Conservation (phyloP, 305 asterid genomes). For the Coffea humblotiana region DNA sequence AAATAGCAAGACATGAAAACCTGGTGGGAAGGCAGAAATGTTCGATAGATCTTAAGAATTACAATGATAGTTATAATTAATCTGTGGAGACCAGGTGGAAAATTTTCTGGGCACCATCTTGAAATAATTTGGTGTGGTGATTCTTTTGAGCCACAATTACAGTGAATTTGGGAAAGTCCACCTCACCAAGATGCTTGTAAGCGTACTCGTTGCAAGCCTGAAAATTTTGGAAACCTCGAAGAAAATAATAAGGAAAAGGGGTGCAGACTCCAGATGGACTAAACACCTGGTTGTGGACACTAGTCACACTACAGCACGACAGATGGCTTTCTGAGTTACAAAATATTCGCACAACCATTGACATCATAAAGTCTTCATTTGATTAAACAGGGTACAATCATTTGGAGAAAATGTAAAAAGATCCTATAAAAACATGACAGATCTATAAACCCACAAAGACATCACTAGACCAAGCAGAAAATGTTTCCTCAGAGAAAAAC, state of each 20-base stretch:
- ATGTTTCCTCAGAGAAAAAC: neutral
- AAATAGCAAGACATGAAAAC: neutral
- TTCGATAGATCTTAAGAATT: neutral
- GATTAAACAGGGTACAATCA: too few species aligned
- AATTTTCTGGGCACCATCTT: slow-evolving; percentile 65
- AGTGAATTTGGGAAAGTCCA: slow-evolving; percentile 75
- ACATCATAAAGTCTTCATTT: neutral
- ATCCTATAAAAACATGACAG: neutral
- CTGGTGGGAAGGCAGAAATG: neutral
- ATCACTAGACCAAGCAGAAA: neutral
- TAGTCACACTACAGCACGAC: neutral
- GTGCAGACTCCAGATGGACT: neutral
- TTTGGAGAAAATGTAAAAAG: neutral
- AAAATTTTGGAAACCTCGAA: slow-evolving; percentile 20
- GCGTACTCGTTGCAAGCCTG: slow-evolving; percentile 42
- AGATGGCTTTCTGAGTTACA: neutral
- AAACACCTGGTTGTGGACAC: neutral
- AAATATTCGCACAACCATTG: neutral
- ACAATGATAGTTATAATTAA: slow-evolving; percentile 7
- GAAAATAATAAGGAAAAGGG: neutral
- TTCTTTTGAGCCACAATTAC: slow-evolving; percentile 82
- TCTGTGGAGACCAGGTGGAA: slow-evolving; percentile 66
- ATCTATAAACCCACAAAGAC: neutral
- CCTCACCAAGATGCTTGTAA: slow-evolving; percentile 75
- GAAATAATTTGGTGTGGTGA: slow-evolving; percentile 81